Evolutionary conservation across 106 monocot genomes (phyloP), one percentile per base, ranked within the genome.

Genomic region (Dioscorea alata): DNA sequence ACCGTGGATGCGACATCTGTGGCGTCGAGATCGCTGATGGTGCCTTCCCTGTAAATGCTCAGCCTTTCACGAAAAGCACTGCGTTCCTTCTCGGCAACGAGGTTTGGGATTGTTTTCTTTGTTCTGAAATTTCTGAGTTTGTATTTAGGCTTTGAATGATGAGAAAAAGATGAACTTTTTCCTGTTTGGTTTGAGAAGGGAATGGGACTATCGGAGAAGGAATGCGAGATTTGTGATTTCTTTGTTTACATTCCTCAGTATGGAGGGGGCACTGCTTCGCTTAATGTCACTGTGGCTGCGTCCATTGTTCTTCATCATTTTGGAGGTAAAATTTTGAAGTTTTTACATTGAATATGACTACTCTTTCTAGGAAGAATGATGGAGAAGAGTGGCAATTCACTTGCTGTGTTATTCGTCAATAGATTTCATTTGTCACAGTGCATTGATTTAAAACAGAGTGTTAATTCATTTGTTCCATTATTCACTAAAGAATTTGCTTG

Each of bases 231-330:
- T 50, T 99, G 97, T 57, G 92, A 99, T 54, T 92, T 92, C 78
- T 99, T 99, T 51, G 87, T 99, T 18, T 99, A 99, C 65, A 99
- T 92, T 21, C 89, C 92, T 1, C 92, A 99, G 72, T 99, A 99
- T 48, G 97, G 97, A 18, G 68, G 78, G 69, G 97, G 97, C n/a
- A 99, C 97, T 8, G 97, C 97, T 17, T 97, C 97, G 6, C 78
- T 92, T 20, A 97, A 97, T 74, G 97, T 97, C 60, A 97, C 97
- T 0, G 92, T 97, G 14, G 97, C 97, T 13, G 97, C 97, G 0
- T 92, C 97, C 13, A 99, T 99, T 13, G 83, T 89, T 12, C 71
- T 99, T 22, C 97, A 99, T 64, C 96, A 99, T 54, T 97, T 99
- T 70, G 93, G 82, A 74, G 89, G 93, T 91, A 80, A 8, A 6